These are phyloP conservation scores for Termitomyces bulborhizus DNA, from an alignment of 768 basidiomycete genomes.

Conservation along the genomic window DNA sequence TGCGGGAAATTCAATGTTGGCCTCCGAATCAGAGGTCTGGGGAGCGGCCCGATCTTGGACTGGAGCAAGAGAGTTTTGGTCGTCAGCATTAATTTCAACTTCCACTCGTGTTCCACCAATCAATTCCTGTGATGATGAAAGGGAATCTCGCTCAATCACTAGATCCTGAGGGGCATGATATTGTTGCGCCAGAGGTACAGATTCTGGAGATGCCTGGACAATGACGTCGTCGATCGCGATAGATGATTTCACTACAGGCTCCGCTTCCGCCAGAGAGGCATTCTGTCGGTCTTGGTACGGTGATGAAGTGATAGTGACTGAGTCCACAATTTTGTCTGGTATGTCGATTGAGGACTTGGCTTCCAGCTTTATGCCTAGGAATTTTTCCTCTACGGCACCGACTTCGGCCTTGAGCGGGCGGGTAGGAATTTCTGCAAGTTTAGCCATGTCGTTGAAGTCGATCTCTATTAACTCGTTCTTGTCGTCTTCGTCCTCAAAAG, in stretches of 20 bases:
- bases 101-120: neutral
- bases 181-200: neutral
- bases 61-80: neutral
- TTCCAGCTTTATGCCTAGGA: slow-evolving; percentile 27
- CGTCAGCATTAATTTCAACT: neutral
- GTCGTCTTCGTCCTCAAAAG: slow-evolving; percentile 23
- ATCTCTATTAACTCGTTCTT: slow-evolving; percentile 47
- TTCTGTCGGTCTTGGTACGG: neutral
- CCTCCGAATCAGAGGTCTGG: neutral
- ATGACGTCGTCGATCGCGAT: neutral
- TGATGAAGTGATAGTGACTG: neutral
- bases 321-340: neutral
- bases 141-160: neutral
- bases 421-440: slow-evolving; percentile 28
- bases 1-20: neutral
- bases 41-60: too few relatives aligned
- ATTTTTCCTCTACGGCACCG: slow-evolving; percentile 25
- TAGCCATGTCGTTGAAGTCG: slow-evolving; percentile 59
- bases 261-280: neutral
- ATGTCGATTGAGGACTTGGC: neutral
- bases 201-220: neutral
- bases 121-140: neutral
- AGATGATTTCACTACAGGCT: neutral
- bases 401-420: slow-evolving; percentile 9
- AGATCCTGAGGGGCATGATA: neutral